Conservation (phyloP, 2,329 filamentous ascomycete genomes). For the Ceratocystis alfenasii region DNA sequence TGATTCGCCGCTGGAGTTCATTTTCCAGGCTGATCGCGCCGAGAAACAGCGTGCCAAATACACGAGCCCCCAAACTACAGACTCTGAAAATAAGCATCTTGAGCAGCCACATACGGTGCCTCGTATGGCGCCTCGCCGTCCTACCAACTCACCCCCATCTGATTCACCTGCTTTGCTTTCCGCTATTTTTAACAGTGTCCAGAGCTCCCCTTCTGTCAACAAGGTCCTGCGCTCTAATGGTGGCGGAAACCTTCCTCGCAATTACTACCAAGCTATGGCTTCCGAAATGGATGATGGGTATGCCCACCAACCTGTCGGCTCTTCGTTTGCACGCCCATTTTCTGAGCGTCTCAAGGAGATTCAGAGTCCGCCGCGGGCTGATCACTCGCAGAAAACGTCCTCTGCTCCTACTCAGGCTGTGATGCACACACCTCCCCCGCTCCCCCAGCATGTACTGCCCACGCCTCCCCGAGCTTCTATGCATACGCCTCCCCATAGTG, state of each 20-base stretch:
- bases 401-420: neutral
- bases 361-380: slow-evolving; percentile 8
- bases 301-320: slow-evolving; percentile 13
- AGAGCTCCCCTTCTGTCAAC: slow-evolving; percentile 20
- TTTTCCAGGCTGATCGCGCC: slow-evolving; percentile 77
- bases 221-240: slow-evolving; percentile 14
- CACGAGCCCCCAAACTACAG: slow-evolving; percentile 5
- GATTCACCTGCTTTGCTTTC: slow-evolving; percentile 16
- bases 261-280: slow-evolving; percentile 19
- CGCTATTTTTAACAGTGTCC: slow-evolving; percentile 15
- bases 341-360: slow-evolving; percentile 17
- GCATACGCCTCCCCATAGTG: slow-evolving; percentile 16
- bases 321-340: slow-evolving; percentile 17
- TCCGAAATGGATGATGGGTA: slow-evolving; percentile 16
- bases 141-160: slow-evolving; percentile 12
- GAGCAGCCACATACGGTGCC: slow-evolving; percentile 17
- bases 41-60: slow-evolving; percentile 49
- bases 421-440: slow-evolving; percentile 16
- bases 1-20: slow-evolving; percentile 73
- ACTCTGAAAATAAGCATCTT: neutral
- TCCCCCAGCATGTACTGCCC: slow-evolving; percentile 8
- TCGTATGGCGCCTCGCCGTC: slow-evolving; percentile 6
- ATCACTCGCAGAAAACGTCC: neutral
- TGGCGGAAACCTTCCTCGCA: neutral
- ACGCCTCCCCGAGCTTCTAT: slow-evolving; percentile 12